These are phyloP conservation scores for Geotrichum reessii DNA, from an alignment of 1,139 yeast species.

Conservation along the genomic window DNA sequence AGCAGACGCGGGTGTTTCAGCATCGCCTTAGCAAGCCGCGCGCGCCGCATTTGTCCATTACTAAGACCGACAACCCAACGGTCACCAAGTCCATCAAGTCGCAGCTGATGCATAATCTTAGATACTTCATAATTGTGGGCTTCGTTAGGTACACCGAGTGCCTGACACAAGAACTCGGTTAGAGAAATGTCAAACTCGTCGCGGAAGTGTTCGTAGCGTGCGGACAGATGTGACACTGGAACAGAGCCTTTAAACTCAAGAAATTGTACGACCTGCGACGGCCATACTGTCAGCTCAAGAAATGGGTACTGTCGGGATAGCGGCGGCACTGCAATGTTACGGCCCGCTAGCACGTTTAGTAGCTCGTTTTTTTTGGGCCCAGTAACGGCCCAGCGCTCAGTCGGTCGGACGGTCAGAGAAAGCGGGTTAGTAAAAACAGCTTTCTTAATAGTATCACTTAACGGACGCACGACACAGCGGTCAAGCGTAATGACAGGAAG, in stretches of 20 bases:
- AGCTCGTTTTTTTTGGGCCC: constrained; percentile 46
- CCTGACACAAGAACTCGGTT: constrained; percentile 48
- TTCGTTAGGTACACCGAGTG: constrained; percentile 28
- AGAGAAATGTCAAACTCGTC: constrained; percentile 78
- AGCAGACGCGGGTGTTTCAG: constrained; percentile 59
- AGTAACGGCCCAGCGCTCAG: constrained; percentile 48
- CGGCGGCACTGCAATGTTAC: constrained; percentile 50
- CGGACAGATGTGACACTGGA: constrained; percentile 69
- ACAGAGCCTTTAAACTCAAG: constrained; percentile 60
- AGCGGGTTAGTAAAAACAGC: constrained; percentile 28
- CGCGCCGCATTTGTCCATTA: constrained; percentile 90
- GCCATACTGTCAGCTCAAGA: constrained; percentile 40
- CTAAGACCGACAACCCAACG: constrained; percentile 84
- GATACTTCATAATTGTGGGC: constrained; percentile 31
- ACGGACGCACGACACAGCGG: constrained; percentile 25
- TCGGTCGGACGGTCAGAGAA: constrained; percentile 31
- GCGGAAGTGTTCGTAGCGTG: constrained; percentile 80
- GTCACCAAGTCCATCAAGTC: constrained; percentile 51
- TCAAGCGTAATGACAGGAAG: constrained; percentile 14
- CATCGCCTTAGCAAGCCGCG: constrained; percentile 72
- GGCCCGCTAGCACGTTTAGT: constrained; percentile 42
- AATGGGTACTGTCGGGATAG: constrained; percentile 53
- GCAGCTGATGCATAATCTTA: constrained; percentile 46
- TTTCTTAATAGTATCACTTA: constrained; percentile 21
- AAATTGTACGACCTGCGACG: constrained; percentile 44